Evolutionary conservation across 192 early-diverging fungal species (phyloP).

Genomic region (Hyaloraphidium curvatum): DNA sequence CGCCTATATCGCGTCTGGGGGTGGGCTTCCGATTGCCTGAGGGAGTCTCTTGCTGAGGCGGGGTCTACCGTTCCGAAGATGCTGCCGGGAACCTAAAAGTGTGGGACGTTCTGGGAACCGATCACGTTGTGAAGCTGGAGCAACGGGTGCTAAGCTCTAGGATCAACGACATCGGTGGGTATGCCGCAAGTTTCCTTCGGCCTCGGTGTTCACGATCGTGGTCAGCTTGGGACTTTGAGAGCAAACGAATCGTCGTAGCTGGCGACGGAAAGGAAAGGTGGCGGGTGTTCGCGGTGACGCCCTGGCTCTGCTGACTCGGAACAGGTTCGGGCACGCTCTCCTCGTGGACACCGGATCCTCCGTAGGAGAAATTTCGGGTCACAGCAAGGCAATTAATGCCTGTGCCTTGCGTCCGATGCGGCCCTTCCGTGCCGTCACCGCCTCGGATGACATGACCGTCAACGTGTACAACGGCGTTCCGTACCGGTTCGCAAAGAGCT

Average conservation of each 20-base stretch:
- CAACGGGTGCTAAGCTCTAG: constrained; percentile 29
- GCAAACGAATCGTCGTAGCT: constrained; percentile 88
- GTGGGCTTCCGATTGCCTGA: constrained; percentile 17
- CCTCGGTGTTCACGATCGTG: too few relatives aligned
- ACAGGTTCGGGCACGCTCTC: constrained; percentile 75
- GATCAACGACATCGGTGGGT: constrained; percentile 78
- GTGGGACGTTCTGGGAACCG: constrained; percentile 86
- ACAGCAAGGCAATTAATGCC: constrained; percentile 71
- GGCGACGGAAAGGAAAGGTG: constrained; percentile 77
- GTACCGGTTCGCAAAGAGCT: constrained; percentile 53
- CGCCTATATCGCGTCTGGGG: constrained; percentile 90
- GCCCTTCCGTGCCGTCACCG: constrained; percentile 82
- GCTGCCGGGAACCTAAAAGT: constrained; percentile 77
- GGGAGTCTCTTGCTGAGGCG: not conserved
- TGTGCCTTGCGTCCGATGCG: constrained; percentile 74
- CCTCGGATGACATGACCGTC: constrained; percentile 71
- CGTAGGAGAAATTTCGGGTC: constrained; percentile 76
- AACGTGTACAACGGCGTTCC: constrained; percentile 87
- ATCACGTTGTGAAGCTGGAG: constrained; percentile 33
- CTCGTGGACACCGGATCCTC: constrained; percentile 74
- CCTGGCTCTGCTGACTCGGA: not conserved
- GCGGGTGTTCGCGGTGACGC: not conserved
- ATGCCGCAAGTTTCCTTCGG: too few relatives aligned
- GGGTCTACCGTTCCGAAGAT: constrained; percentile 20
- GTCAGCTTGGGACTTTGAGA: constrained; percentile 87